Evolutionary conservation across 371 early-diverging fungal species (phyloP), one percentile per base, ranked within the genome.

Genomic region (Ordospora pajunii): DNA sequence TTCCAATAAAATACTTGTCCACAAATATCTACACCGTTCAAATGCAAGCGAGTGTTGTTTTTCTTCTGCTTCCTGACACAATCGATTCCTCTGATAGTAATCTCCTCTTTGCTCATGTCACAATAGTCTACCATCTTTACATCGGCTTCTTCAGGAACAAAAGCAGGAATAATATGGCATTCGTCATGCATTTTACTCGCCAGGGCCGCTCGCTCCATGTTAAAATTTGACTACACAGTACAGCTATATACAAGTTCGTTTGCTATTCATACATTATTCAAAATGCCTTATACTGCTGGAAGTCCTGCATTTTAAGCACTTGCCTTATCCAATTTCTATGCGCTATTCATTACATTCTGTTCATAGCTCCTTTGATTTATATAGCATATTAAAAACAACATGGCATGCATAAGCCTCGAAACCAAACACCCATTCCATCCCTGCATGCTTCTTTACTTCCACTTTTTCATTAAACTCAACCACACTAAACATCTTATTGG

Each of bases 1-100:
- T 53, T 49, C 77, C 77, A 77, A 48, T 67, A 77, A 67, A 52
- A 77, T 11, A 71, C 6, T 7, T 49, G n/a, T 14, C n/a, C 77
- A 22, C 51, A 45, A 1, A 77, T 22, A 19, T 53, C 37, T 64
- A 37, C 25, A 8, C 46, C 21, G 1, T 54, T 17, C 7, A 32
- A 11, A 45, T 50, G 64, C n/a, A 77, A 12, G 48, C 10, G 0
- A 43, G 11, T 8, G 14, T 50, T 37, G 23, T 19, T 22, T 21
- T 64, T 19, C 17, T 71, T 14, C 19, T 8, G n/a, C 22, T 23
- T 67, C 53, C 58, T 77, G 21, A 51, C 48, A 19, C 53, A 43
- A 10, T 3, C 5, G 3, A 73, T 21, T 14, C 77, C 72, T 48
- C 77, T 70, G 22, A 77, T 43, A 8, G 19, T 46, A 27, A 40